Evolutionary conservation across 176 grass and related monocot species (phyloP).

Genomic region (Carex pumila): DNA sequence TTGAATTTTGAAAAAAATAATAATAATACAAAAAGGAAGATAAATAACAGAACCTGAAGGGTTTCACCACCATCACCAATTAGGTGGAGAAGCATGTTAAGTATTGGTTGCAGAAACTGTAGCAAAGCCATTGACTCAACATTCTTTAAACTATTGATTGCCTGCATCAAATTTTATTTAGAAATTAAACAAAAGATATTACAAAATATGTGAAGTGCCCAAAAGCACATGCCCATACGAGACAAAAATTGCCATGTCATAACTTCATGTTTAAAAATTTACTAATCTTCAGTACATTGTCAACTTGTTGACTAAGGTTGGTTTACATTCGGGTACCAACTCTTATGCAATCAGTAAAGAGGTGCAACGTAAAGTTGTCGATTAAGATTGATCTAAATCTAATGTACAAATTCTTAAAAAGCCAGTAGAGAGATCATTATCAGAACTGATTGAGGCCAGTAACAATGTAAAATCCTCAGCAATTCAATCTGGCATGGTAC

Average conservation of each 20-base stretch:
- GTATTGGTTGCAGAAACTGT: conserved; percentile 95
- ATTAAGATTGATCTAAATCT: not conserved
- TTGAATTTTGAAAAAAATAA: conserved; percentile 7
- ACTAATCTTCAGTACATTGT: not conserved
- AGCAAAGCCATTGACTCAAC: conserved; percentile 82
- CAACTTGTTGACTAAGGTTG: not conserved
- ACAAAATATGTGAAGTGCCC: not conserved
- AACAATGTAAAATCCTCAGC: not conserved
- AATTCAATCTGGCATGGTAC: not conserved
- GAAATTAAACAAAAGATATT: not conserved
- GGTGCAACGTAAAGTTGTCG: not conserved
- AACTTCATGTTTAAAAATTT: not conserved
- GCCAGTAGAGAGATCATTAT: not conserved
- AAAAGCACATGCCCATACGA: not conserved
- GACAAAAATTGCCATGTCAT: not conserved
- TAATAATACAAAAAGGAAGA: conserved; percentile 16
- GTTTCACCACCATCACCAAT: conserved; percentile 99
- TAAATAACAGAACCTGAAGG: conserved; percentile 64
- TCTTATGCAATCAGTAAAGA: not conserved
- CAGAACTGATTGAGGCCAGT: not conserved
- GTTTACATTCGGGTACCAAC: not conserved
- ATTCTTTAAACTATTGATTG: conserved; percentile 99
- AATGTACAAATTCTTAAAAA: not conserved
- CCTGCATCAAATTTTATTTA: conserved; percentile 40
- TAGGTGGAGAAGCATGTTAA: conserved; percentile 97